A percentile compares a stretch with the other conserved stretches of the same genome.
phyloP scores from a whole-genome alignment of 345 rosid genomes.

The Eucalyptus marginata region DNA sequence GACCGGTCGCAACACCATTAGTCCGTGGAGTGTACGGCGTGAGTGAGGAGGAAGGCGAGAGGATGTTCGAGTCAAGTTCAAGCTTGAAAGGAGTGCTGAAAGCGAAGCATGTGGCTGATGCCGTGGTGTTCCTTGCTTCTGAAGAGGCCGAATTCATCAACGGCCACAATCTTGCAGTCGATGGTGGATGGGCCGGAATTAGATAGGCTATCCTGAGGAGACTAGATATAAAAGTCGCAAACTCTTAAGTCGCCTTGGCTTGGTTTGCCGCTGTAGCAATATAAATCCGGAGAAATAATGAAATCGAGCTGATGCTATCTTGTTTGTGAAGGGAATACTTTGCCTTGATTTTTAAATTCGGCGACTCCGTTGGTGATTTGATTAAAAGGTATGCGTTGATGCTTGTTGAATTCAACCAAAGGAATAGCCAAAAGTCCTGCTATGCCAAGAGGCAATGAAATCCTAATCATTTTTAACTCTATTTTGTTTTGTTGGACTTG shows the following conservation, averaged over 20 bases:
- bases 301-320: neutral
- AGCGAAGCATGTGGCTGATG: neutral
- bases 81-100: neutral
- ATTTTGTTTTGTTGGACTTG: neutral
- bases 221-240: neutral
- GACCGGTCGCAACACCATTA: slow-evolving; percentile 3
- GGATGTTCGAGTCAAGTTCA: neutral
- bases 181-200: neutral
- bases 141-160: neutral
- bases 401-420: neutral
- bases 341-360: neutral
- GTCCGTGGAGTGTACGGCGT: neutral
- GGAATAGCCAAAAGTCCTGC: neutral
- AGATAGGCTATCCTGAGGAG: neutral
- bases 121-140: neutral
- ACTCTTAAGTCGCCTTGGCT: neutral
- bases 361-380: neutral
- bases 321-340: neutral
- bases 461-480: too few species aligned
- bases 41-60: neutral
- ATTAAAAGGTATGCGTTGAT: neutral
- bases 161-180: neutral
- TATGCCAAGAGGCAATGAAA: neutral
- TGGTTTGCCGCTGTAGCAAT: neutral
- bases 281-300: neutral